These are phyloP conservation scores for Trifolium pratense DNA, from an alignment of 306 rosid species.

Conservation along the genomic window DNA sequence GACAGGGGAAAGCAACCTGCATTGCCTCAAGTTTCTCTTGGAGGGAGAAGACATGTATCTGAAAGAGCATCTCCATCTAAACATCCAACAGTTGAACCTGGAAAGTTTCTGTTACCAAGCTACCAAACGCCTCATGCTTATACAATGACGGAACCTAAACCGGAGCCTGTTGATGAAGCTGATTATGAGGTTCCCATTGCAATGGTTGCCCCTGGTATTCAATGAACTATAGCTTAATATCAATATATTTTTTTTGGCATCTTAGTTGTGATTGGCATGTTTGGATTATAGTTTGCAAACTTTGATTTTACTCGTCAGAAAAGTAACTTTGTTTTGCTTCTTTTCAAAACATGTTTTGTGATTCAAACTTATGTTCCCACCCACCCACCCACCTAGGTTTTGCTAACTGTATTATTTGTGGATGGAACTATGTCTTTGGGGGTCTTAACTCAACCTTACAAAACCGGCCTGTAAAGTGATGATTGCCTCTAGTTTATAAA, in stretches of 20 bases:
- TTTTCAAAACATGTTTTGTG: slow-evolving; percentile 7
- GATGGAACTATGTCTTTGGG: not conserved
- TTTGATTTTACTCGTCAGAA: slow-evolving; percentile 5
- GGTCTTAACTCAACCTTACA: no score
- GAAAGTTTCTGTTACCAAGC: slow-evolving; percentile 31
- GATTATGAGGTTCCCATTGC: slow-evolving; percentile 64
- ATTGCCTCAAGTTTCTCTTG: slow-evolving; percentile 39
- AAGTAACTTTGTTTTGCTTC: not conserved
- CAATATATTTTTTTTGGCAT: slow-evolving; percentile 18
- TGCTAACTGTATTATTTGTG: slow-evolving; percentile 25
- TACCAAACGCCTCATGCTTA: slow-evolving; percentile 39
- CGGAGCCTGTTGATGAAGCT: slow-evolving; percentile 71
- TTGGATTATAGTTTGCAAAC: slow-evolving; percentile 31
- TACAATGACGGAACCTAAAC: slow-evolving; percentile 66
- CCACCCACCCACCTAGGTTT: slow-evolving; percentile 8
- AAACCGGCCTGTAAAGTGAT: no score
- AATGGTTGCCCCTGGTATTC: slow-evolving; percentile 67
- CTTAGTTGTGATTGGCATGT: slow-evolving; percentile 2
- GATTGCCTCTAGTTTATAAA: no score
- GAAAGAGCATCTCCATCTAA: slow-evolving; percentile 51
- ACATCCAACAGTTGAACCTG: not conserved
- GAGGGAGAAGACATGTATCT: slow-evolving; percentile 45
- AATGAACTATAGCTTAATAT: slow-evolving; percentile 24
- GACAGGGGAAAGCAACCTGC: slow-evolving; percentile 77
- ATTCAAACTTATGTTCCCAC: not conserved